A percentile compares a stretch with the other conserved stretches of the same genome.
Evolutionary conservation across 768 basidiomycete genomes (phyloP).

Genomic region (Phylloporus sp.): DNA sequence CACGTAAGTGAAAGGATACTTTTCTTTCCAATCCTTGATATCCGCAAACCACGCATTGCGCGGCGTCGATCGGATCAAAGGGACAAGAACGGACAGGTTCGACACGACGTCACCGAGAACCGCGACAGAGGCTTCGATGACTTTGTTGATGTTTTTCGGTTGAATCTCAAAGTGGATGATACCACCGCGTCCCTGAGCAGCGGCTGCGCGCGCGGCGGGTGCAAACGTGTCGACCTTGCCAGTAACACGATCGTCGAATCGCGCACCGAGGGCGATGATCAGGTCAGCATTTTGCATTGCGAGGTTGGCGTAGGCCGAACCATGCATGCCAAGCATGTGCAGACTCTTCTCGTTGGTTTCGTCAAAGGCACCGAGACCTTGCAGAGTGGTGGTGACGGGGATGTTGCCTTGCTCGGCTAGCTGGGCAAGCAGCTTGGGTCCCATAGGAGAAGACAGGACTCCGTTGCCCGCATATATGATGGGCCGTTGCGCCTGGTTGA

Average conservation of each 20-base stretch:
- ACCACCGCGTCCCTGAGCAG: constrained; percentile 80
- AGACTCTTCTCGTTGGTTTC: constrained; percentile 81
- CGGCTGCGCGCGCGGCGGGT: constrained; percentile 84
- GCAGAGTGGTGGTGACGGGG: constrained; percentile 94
- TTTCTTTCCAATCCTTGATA: constrained; percentile 78
- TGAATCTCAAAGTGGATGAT: constrained; percentile 99
- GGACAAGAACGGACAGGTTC: constrained; percentile 78
- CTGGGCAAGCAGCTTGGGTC: constrained; percentile 75
- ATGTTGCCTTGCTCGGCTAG: constrained; percentile 85
- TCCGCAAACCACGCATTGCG: constrained; percentile 79
- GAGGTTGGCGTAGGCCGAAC: constrained; percentile 92
- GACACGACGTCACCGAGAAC: constrained; percentile 90
- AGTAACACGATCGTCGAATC: constrained; percentile 98
- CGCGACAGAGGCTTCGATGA: constrained; percentile 90
- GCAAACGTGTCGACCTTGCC: constrained; percentile 87
- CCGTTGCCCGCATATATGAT: constrained; percentile 93
- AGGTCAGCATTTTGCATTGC: constrained; percentile 98
- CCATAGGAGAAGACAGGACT: constrained; percentile 73
- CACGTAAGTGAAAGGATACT: constrained; percentile 86
- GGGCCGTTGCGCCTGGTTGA: constrained; percentile 88
- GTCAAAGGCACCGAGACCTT: constrained; percentile 94
- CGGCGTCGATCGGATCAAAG: constrained; percentile 59
- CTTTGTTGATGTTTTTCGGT: constrained; percentile 99
- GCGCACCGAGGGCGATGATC: constrained; percentile 92
- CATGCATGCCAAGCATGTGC: constrained; percentile 99